Evolutionary conservation across 768 basidiomycete species (phyloP), one percentile per base, ranked within the genome.

Genomic region (Lentinula aciculospora): DNA sequence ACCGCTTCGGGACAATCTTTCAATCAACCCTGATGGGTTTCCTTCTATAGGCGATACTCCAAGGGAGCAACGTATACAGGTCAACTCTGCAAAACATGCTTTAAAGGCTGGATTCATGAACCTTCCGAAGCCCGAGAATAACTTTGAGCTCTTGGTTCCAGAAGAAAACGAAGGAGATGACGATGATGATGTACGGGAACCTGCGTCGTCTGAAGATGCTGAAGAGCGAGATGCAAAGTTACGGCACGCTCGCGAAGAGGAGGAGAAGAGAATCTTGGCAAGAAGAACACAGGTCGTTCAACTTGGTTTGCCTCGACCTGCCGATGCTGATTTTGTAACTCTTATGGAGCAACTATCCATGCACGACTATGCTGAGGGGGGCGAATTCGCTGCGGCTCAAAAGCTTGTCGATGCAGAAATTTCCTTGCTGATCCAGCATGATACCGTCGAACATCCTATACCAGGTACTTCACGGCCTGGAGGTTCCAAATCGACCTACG

Each of bases 111-210:
- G 88, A 4, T 98, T 98, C 72, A 80, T 80, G 72, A 85, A 71
- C 60, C 77, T 99, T 15, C 97, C 97, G 0, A 86, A 85, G 63
- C 94, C 97, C 0, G 93, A 98, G 74, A 98, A 98, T 69, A 96
- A 98, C 71, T 98, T 98, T 64, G 95, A 98, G 72, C 75, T 99
- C 46, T 81, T 95, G 42, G 85, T 96, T 8, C 92, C 92, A 2
- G 95, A 96, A 63, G 89, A 83, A 10, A 88, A 88, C 19, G 82
- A 83, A 17, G 88, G 82, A 19, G 71, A 67, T 1, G 76, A 72
- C 4, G 66, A 65, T 12, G 72, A 63, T 5, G 57, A 37, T 10
- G 62, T 50, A 23, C 61, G 53, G 7, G 62, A 53, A 62, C 60
- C 58, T 19, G 57, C 83, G 49, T 72, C 80, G 0, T 89, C 86